Conservation (phyloP, 1,284 basidiomycete species). For the Inonotus hispidus region DNA sequence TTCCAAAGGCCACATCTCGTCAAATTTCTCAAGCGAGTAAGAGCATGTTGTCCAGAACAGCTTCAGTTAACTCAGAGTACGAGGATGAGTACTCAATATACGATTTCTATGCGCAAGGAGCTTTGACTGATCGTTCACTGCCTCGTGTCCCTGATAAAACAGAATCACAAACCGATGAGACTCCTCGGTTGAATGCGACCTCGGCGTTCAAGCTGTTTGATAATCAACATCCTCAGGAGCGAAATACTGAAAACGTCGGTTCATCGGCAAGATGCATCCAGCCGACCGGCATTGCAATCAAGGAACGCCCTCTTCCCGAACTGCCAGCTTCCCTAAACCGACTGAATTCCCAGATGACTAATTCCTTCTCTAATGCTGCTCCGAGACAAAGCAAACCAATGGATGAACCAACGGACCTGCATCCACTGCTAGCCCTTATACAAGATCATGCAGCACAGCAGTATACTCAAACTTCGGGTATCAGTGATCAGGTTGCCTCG, state of each 20-base stretch:
- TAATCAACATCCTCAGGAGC: background rate
- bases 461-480: slow-evolving; percentile 31
- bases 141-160: slow-evolving; percentile 10
- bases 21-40: background rate
- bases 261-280: background rate
- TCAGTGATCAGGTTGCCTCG: slow-evolving; percentile 32
- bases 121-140: background rate
- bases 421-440: slow-evolving; percentile 12
- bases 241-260: background rate
- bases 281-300: background rate
- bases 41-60: background rate
- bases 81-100: slow-evolving; percentile 11
- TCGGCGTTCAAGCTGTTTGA: background rate
- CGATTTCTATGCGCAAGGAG: slow-evolving; percentile 11
- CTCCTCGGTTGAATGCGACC: background rate
- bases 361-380: background rate
- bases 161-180: background rate
- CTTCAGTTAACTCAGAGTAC: background rate
- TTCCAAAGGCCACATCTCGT: background rate
- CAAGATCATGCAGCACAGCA: slow-evolving; percentile 34
- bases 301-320: background rate
- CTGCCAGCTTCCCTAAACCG: background rate
- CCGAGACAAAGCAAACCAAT: background rate
- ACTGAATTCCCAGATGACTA: background rate
- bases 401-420: background rate